phyloP scores from a whole-genome alignment of 495 filamentous ascomycete species.

The Penicillium canariense region DNA sequence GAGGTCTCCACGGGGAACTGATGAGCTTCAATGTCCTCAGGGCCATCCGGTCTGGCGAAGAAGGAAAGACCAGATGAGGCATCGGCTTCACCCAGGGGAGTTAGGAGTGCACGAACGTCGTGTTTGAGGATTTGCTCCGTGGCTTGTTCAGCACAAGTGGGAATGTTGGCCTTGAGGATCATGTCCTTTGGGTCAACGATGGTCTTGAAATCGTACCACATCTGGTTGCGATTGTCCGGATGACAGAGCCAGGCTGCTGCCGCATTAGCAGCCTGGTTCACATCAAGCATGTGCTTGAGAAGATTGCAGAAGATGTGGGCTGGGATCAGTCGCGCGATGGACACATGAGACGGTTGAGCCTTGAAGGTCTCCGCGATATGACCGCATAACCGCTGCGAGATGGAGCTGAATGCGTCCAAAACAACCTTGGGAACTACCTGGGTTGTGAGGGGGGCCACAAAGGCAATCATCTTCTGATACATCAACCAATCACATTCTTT shows the following conservation, averaged over 20 bases:
- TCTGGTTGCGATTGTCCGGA: slow-evolving; percentile 57
- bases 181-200: slow-evolving; percentile 67
- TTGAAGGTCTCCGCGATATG: slow-evolving; percentile 80
- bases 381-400: slow-evolving; percentile 71
- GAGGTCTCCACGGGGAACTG: slow-evolving; percentile 37
- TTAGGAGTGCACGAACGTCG: slow-evolving; percentile 71
- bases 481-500: slow-evolving; percentile 91
- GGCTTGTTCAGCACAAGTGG: slow-evolving; percentile 40
- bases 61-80: slow-evolving; percentile 31
- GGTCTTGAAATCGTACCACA: slow-evolving; percentile 89
- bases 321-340: slow-evolving; percentile 80
- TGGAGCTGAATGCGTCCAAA: slow-evolving; percentile 76
- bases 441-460: slow-evolving; percentile 77
- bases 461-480: slow-evolving; percentile 94
- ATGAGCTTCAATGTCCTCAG: slow-evolving; percentile 36
- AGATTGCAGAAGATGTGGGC: slow-evolving; percentile 86
- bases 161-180: slow-evolving; percentile 44
- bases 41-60: slow-evolving; percentile 43
- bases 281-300: slow-evolving; percentile 78
- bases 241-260: slow-evolving; percentile 50
- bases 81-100: slow-evolving; percentile 37
- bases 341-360: slow-evolving; percentile 74
- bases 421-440: slow-evolving; percentile 86
- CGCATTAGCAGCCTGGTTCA: slow-evolving; percentile 77
- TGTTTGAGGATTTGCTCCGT: slow-evolving; percentile 66